Evolutionary conservation across 73 alveolate species (phyloP), one percentile per base, ranked within the genome.

Genomic region (Loxodes magnus): DNA sequence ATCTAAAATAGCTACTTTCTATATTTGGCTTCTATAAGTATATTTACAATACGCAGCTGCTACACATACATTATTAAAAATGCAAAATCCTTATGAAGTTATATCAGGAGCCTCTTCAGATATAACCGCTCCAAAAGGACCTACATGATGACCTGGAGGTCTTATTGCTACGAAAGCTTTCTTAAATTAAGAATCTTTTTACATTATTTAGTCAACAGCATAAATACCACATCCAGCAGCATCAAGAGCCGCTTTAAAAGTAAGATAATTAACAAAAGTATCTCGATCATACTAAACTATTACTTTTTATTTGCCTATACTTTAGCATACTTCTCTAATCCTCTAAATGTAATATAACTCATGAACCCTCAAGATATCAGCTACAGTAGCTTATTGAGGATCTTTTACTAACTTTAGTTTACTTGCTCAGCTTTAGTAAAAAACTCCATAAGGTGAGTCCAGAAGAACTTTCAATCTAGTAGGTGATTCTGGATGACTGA

Each of bases 131-230:
- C 98, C 96, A 28, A 34, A 77, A 37, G 54, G 71, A 0, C 93
- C 98, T 3, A 92, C 95, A 69, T 82, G 93, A 51, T 87, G 95
- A 0, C 98, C 98, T 5, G 94, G 96, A 5, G 98, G 98, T 42
- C 98, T 55, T 3, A 91, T 77, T 23, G 88, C 81, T 30, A 94
- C 88, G 56, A 92, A 92, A 4, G 95, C 98, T 41, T 92, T 92
- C 42, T 60, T 60, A 5, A n/a, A n/a, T n/a, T n/a, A n/a, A n/a
- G 81, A 80, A 10, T 74, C 26, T 14, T 77, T 78, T 26, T 42
- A 33, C 82, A 88, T 75, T 6, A 91, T 87, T 58, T 35, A 51
- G 50, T 83, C 96, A 15, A 76, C 81, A 0, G 97, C 97, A 35
- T 92, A 88, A 26, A 87, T 64, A 22, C 85, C 93, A 24, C 94